phyloP scores from a whole-genome alignment of 176 grass and related monocot species.

The Musa acuminata region DNA sequence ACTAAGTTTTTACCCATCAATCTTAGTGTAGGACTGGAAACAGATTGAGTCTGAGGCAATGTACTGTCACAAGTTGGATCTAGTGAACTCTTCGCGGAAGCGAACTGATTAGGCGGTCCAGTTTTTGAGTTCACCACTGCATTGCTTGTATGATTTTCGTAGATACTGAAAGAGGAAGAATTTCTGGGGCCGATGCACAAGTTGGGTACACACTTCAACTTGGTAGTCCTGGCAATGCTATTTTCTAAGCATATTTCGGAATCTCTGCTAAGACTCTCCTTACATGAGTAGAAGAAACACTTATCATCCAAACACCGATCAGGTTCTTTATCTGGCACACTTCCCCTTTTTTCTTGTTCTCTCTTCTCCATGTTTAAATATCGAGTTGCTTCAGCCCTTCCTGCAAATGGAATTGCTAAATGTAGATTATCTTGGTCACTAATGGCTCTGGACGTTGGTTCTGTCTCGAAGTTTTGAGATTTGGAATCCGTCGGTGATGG shows the following conservation, averaged over 20 bases:
- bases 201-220: constrained; percentile 37
- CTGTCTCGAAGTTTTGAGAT: constrained; percentile 12
- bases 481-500: constrained; percentile 18
- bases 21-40: constrained; percentile 65
- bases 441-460: not conserved
- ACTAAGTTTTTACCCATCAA: constrained; percentile 94
- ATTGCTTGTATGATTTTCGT: constrained; percentile 36
- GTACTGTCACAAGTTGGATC: constrained; percentile 23
- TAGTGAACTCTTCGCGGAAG: constrained; percentile 18
- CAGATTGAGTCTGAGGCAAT: constrained; percentile 44
- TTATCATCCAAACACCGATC: constrained; percentile 34
- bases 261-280: constrained; percentile 54
- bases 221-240: constrained; percentile 18
- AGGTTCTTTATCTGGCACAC: constrained; percentile 16
- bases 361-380: constrained; percentile 19
- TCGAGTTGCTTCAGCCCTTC: constrained; percentile 26
- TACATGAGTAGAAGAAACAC: constrained; percentile 50
- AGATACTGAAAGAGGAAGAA: constrained; percentile 58
- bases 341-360: constrained; percentile 20
- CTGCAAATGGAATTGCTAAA: constrained; percentile 24
- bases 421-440: not conserved
- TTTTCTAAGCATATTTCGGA: constrained; percentile 24
- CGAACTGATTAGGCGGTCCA: constrained; percentile 29
- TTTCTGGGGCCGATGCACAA: constrained; percentile 48
- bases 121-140: constrained; percentile 27